Evolutionary conservation across 805 yeast species (phyloP), one percentile per base, ranked within the genome.

Genomic region (Scheffersomyces coipomensis): DNA sequence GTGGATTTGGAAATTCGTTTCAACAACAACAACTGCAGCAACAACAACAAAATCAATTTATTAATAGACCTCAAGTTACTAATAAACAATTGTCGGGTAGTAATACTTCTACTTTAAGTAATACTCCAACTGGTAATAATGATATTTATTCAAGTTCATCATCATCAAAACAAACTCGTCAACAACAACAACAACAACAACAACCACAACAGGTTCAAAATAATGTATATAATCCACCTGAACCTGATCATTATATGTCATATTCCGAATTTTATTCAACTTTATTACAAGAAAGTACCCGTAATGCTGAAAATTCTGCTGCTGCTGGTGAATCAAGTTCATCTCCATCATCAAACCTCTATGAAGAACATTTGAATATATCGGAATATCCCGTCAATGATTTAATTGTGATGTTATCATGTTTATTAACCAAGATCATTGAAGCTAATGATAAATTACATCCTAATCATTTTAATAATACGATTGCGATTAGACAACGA

Each of bases 401-500:
- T 46, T 73, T 93, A 19, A 71, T 93, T 32, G 61, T 81, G 33
- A 91, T 93, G 97, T 73, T 91, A 37, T 79, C 96, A 16, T 83
- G 95, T 6, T 69, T 91, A 38, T 68, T 91, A 38, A 88, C 88
- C 47, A 87, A 86, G 57, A 89, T 93, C 34, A 84, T 91, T 27
- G 91, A 86, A 53, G 89, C 95, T 10, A 93, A 91, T 63, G 99
- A 91, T 61, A 72, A 80, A 36, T 66, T 88, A 25, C 91, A 83
- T 52, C 85, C 90, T 2, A 82, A 79, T 47, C 83, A 79, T 49
- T 75, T 77, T 46, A 73, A 74, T 45, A 64, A 67, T 41, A 68
- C 74, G 24, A 63, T 69, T 16, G 72, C 72, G 16, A 57, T 60
- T 29, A 51, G 74, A 19, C 74, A 68, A 43, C 57, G 50, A 34